phyloP scores from a whole-genome alignment of 495 filamentous ascomycete species.

The Sabuloglossum arenarium region DNA sequence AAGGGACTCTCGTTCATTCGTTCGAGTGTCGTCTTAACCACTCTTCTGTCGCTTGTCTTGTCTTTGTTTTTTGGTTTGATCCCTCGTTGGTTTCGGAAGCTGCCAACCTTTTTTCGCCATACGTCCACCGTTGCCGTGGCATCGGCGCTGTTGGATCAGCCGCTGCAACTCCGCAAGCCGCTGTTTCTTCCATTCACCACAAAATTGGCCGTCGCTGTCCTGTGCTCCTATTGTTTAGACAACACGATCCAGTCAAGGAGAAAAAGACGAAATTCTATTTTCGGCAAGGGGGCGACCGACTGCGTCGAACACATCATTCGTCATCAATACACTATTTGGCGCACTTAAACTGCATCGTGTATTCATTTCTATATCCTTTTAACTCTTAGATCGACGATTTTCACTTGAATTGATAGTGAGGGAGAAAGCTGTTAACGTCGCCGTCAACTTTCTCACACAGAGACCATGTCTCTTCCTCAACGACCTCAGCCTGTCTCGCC shows the following conservation, averaged over 20 bases:
- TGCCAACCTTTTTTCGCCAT: neutral
- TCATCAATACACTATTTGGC: neutral
- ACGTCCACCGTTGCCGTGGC: neutral
- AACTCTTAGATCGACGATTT: neutral
- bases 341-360: neutral
- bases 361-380: neutral
- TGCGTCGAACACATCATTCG: neutral
- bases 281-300: neutral
- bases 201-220: neutral
- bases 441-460: neutral
- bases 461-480: neutral
- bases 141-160: neutral
- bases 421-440: neutral
- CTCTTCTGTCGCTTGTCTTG: neutral
- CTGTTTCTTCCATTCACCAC: neutral
- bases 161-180: neutral
- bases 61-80: neutral
- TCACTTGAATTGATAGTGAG: neutral
- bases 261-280: neutral
- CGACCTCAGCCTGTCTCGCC: neutral
- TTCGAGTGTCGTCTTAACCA: neutral
- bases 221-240: neutral
- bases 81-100: neutral
- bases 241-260: neutral
- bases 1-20: neutral